phyloP scores from a whole-genome alignment of 495 filamentous ascomycete genomes.

The Lasiosphaeriaceae sp. region DNA sequence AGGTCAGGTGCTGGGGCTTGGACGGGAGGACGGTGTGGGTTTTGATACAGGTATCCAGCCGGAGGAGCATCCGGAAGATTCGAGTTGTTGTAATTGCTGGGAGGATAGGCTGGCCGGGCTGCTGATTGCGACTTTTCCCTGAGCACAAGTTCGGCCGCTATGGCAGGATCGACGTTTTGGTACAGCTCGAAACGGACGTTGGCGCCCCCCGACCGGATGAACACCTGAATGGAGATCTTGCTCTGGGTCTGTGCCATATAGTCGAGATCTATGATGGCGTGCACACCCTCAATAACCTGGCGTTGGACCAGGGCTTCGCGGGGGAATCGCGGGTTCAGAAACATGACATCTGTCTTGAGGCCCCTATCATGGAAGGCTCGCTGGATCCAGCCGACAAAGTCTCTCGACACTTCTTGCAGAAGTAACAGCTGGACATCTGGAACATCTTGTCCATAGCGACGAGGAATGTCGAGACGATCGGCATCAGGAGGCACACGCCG shows the following conservation, averaged over 20 bases:
- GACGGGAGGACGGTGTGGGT: slow-evolving; percentile 29
- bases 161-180: slow-evolving; percentile 67
- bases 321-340: slow-evolving; percentile 71
- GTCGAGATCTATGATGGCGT: slow-evolving; percentile 74
- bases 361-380: slow-evolving; percentile 65
- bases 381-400: slow-evolving; percentile 80
- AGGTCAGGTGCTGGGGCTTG: slow-evolving; percentile 47
- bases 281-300: slow-evolving; percentile 85
- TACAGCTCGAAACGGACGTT: slow-evolving; percentile 82
- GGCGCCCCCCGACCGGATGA: slow-evolving; percentile 68
- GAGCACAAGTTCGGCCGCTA: slow-evolving; percentile 75
- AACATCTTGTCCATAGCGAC: slow-evolving; percentile 69
- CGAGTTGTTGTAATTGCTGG: slow-evolving; percentile 16
- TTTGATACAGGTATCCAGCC: slow-evolving; percentile 20
- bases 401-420: slow-evolving; percentile 71
- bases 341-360: slow-evolving; percentile 70
- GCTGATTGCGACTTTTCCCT: slow-evolving; percentile 56
- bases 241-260: slow-evolving; percentile 60
- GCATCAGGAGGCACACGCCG: slow-evolving; percentile 49
- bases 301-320: slow-evolving; percentile 74
- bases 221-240: slow-evolving; percentile 76
- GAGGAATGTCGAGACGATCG: slow-evolving; percentile 67
- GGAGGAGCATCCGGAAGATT: slow-evolving; percentile 14
- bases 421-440: slow-evolving; percentile 90
- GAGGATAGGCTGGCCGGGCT: slow-evolving; percentile 26